phyloP scores from a whole-genome alignment of 164 flowering plant genomes.

The Vitis riparia region DNA sequence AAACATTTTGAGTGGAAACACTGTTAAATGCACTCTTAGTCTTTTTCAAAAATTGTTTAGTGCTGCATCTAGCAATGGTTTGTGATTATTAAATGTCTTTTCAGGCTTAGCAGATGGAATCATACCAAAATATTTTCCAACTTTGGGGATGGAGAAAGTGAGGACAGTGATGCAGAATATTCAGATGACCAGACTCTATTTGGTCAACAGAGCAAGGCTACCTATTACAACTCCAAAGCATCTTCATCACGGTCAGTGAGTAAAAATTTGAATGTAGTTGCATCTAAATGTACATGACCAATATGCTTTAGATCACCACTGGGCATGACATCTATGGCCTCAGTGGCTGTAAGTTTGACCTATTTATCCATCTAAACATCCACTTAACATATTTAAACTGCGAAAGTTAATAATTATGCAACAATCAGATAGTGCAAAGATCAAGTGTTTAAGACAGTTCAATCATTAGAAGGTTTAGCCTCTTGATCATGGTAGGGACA shows the following conservation, averaged over 20 bases:
- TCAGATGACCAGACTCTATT: constrained; percentile 38
- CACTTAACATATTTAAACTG: too few relatives aligned
- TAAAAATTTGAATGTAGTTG: neutral
- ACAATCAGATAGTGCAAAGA: neutral
- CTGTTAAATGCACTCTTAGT: too few relatives aligned
- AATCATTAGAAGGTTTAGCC: neutral
- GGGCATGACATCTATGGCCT: too few relatives aligned
- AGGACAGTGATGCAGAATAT: constrained; percentile 51
- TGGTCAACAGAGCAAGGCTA: constrained; percentile 40
- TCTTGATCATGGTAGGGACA: neutral
- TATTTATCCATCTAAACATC: too few relatives aligned
- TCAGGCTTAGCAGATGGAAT: constrained; percentile 91
- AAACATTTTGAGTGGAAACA: too few relatives aligned
- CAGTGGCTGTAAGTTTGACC: too few relatives aligned
- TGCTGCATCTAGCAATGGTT: neutral
- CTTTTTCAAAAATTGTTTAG: too few relatives aligned
- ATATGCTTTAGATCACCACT: too few relatives aligned
- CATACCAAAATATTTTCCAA: constrained; percentile 95
- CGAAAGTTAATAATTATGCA: too few relatives aligned
- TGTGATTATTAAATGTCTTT: constrained; percentile 11
- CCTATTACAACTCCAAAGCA: constrained; percentile 47
- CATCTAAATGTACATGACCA: neutral
- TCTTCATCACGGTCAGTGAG: constrained; percentile 52
- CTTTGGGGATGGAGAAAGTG: constrained; percentile 60
- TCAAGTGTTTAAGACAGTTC: neutral